Percentiles rank a stretch among this genome's conserved stretches.
phyloP scores from a whole-genome alignment of 129 eudicot genomes.

The Ambrosia artemisiifolia region DNA sequence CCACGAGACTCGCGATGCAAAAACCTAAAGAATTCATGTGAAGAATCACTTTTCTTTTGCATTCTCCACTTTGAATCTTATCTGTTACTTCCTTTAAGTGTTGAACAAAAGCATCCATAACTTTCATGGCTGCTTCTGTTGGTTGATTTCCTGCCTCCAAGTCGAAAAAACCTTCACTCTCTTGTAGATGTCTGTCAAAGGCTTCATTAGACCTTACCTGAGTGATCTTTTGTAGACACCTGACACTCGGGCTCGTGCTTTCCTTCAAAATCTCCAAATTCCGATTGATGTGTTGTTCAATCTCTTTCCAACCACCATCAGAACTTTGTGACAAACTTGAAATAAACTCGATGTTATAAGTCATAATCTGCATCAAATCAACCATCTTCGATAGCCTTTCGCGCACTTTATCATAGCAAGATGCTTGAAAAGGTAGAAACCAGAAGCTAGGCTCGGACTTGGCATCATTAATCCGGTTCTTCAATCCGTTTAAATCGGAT shows the following conservation, averaged over 20 bases:
- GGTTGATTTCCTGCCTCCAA: conserved; percentile 43
- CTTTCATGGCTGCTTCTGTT: conserved; percentile 11
- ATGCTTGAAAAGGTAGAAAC: conserved; percentile 48
- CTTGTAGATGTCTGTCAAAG: conserved; percentile 17
- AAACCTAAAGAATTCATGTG: conserved; percentile 44
- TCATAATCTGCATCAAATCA: conserved; percentile 45
- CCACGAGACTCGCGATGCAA: conserved; percentile 45
- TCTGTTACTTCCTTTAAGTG: conserved; percentile 25
- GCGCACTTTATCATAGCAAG: conserved; percentile 38
- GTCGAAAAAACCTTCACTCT: conserved; percentile 28
- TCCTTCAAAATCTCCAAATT: conserved; percentile 41
- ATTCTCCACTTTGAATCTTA: conserved; percentile 26
- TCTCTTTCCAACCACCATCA: conserved; percentile 34
- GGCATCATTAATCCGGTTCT: conserved; percentile 40
- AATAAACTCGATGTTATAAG: conserved; percentile 36
- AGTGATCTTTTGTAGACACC: conserved; percentile 33
- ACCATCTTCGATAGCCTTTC: conserved; percentile 47
- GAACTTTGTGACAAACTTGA: conserved; percentile 16
- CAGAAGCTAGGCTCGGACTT: conserved; percentile 69
- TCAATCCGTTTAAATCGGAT: conserved; percentile 34
- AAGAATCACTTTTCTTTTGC: conserved; percentile 33
- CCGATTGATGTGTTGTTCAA: conserved; percentile 39
- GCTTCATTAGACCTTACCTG: conserved; percentile 19
- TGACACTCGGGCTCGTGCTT: conserved; percentile 37
- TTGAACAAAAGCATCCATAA: conserved; percentile 30